Conservation (phyloP, 768 basidiomycete species). For the Trametes punicea region DNA sequence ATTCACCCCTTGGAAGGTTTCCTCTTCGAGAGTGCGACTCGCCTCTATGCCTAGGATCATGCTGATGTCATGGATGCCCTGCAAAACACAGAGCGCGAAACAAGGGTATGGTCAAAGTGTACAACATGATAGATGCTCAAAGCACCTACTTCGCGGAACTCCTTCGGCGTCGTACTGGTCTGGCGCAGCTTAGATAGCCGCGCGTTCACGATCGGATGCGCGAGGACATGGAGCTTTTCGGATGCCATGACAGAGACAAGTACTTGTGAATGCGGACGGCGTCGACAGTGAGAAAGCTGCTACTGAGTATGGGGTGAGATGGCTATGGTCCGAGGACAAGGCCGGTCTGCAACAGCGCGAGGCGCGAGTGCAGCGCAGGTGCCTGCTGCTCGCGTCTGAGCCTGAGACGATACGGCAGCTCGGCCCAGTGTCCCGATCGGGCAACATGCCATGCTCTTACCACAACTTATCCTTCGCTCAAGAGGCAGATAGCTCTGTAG, state of each 20-base stretch:
- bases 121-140: neutral
- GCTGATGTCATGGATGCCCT: constrained; percentile 77
- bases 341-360: neutral
- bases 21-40: constrained; percentile 61
- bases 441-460: constrained; percentile 1
- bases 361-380: neutral
- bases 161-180: constrained; percentile 57
- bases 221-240: constrained; percentile 47
- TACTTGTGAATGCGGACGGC: neutral
- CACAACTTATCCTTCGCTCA: too few relatives aligned
- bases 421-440: constrained; percentile 7
- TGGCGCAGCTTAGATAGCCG: constrained; percentile 70
- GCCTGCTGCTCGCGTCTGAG: neutral
- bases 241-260: constrained; percentile 31
- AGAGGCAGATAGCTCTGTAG: too few relatives aligned
- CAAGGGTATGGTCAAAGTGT: too few relatives aligned
- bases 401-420: constrained; percentile 7
- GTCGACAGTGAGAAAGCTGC: neutral
- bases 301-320: neutral
- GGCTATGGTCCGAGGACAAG: constrained; percentile 1
- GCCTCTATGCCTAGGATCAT: constrained; percentile 84
- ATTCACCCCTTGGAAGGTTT: constrained; percentile 62
- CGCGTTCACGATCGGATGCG: constrained; percentile 72
- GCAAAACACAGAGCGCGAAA: neutral
- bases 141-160: constrained; percentile 68